A percentile compares a stretch with the other conserved stretches of the same genome.
Conservation (phyloP, 23 red algal species). For the Gracilaria gracilis region DNA sequence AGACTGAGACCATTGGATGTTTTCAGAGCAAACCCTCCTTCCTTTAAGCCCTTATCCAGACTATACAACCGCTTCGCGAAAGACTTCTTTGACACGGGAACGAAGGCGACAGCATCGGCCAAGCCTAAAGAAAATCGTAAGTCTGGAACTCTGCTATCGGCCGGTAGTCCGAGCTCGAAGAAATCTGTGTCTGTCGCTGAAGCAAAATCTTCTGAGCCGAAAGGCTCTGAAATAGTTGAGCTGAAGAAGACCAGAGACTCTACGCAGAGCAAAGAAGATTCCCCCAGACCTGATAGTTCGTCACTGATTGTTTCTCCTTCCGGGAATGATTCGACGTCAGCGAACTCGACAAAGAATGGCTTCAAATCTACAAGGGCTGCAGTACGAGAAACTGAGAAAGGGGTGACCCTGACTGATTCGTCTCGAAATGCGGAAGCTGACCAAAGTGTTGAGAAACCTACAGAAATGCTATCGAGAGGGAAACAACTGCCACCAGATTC, state of each 20-base stretch:
- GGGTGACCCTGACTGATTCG: neutral
- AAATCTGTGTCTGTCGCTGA: neutral
- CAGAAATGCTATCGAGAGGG: neutral
- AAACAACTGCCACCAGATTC: neutral
- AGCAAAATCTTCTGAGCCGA: neutral
- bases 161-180: neutral
- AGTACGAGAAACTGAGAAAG: neutral
- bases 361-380: neutral
- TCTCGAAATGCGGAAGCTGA: neutral
- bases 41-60: slow-evolving; percentile 40
- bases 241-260: neutral
- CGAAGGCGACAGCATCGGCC: neutral
- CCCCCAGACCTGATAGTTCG: neutral
- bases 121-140: slow-evolving; percentile 26
- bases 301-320: neutral
- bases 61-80: slow-evolving; percentile 62
- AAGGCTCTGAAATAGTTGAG: neutral
- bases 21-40: slow-evolving; percentile 35
- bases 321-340: neutral
- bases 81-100: slow-evolving; percentile 30
- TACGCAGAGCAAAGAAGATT: neutral
- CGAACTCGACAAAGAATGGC: neutral
- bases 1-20: slow-evolving; percentile 38
- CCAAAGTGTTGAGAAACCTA: neutral
- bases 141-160: neutral